phyloP scores from a whole-genome alignment of 1,284 basidiomycete species.

The Puccinia polysora region DNA sequence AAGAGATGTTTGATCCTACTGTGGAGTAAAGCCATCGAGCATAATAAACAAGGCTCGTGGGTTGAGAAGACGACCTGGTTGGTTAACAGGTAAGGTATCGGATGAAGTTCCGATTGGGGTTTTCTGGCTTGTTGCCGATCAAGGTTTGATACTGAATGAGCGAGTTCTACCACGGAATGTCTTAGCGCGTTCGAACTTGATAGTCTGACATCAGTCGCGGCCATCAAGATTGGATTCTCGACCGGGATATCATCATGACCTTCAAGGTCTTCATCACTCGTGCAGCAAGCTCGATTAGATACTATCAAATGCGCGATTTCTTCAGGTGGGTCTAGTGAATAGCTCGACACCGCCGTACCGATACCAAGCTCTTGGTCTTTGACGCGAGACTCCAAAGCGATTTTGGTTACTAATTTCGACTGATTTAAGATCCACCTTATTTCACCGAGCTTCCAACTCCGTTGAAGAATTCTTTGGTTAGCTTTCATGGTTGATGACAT shows the following conservation, averaged over 20 bases:
- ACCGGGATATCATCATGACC: too few species aligned
- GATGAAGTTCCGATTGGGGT: constrained; percentile 41
- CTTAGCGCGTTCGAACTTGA: constrained; percentile 69
- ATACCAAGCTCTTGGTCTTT: not conserved
- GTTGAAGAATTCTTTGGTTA: constrained; percentile 12
- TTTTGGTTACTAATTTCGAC: not conserved
- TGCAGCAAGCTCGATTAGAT: not conserved
- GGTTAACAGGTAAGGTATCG: constrained; percentile 70
- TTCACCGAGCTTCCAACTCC: constrained; percentile 7
- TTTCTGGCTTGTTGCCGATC: constrained; percentile 43
- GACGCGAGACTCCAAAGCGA: not conserved
- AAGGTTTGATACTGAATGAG: constrained; percentile 59
- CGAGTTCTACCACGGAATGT: constrained; percentile 72
- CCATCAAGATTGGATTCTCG: constrained; percentile 50
- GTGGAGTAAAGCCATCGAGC: constrained; percentile 86
- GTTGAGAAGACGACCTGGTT: constrained; percentile 74
- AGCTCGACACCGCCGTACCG: not conserved
- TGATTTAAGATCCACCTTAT: not conserved
- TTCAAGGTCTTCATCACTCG: too few species aligned
- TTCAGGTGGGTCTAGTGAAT: constrained; percentile 2
- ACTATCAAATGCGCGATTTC: not conserved
- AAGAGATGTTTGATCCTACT: constrained; percentile 78
- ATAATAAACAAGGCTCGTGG: constrained; percentile 94
- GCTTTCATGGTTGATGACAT: not conserved
- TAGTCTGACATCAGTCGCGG: constrained; percentile 65